Evolutionary conservation across 768 basidiomycete genomes (phyloP), one percentile per base, ranked within the genome.

Genomic region (Termitomyces titanicus): DNA sequence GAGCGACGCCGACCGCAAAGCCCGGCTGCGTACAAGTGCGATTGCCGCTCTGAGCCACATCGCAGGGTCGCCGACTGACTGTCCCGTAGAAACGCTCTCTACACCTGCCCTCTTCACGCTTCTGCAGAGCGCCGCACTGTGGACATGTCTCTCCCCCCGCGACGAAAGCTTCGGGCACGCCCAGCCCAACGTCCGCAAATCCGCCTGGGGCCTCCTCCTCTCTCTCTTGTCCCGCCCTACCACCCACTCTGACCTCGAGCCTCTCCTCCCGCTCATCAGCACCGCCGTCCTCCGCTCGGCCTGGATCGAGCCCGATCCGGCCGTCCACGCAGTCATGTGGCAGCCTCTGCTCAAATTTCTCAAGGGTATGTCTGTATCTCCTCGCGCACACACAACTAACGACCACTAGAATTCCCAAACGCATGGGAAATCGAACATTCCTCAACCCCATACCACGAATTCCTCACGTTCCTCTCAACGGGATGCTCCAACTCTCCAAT

Each of bases 401-500:
- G n/a, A n/a, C n/a, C n/a, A n/a, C n/a, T 59, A 91, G 91, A 82
- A 47, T 84, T 80, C 59, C 83, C 82, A 0, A 68, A 72, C n/a
- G 78, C 82, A 9, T 94, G 92, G 92, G 69, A 72, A 6, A 53
- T 85, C 11, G 80, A 80, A 31, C 63, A 67, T 5, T 29, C 29
- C 10, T 63, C 64, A 22, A 82, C 84, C 2, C n/a, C n/a, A n/a
- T 96, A 89, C 64, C 68, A 63, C 13, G 85, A 88, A 47, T 94
- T 98, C 69, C 72, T 94, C 79, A 78, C 35, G n/a, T 97, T 94
- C 72, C 79, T 98, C 20, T 74, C 84, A 53, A 71, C 82, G 1
- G 92, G 86, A 11, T 97, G 94, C 67, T 81, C 83, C n/a, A 88
- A 89, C 0, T 82, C 86, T 5, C 88, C 93, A 0, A 66, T 83